phyloP scores from a whole-genome alignment of 495 filamentous ascomycete species.

The Podospora pseudoanserina region DNA sequence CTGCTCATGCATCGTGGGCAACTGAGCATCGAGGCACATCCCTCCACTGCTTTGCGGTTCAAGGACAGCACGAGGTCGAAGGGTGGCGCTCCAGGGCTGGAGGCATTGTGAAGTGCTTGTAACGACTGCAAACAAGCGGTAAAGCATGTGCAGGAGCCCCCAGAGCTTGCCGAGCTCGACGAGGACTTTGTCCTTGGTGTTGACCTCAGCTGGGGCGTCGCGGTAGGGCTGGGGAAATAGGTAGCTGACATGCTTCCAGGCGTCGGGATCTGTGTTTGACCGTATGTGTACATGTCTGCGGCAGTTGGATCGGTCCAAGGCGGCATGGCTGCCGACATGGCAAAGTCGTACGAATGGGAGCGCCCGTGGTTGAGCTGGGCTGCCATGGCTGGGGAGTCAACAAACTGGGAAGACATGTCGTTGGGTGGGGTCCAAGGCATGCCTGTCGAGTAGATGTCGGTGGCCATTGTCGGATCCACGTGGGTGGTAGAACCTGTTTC shows the following conservation, averaged over 20 bases:
- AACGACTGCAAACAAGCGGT: constrained; percentile 45
- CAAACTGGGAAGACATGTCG: constrained; percentile 30
- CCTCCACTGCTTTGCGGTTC: constrained; percentile 48
- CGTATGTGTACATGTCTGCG: constrained; percentile 32
- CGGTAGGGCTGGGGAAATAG: constrained; percentile 39
- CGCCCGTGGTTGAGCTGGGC: constrained; percentile 27
- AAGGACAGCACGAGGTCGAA: constrained; percentile 45
- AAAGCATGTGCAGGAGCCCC: constrained; percentile 44
- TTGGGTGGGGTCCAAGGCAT: constrained; percentile 39
- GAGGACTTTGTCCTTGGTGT: constrained; percentile 33
- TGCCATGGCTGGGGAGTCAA: constrained; percentile 30
- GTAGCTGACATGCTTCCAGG: constrained; percentile 32
- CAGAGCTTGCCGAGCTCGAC: constrained; percentile 20
- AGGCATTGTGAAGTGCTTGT: constrained; percentile 45
- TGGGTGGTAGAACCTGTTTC: constrained; percentile 27
- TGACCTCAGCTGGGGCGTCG: constrained; percentile 33
- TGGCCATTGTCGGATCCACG: constrained; percentile 29
- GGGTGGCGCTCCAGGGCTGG: constrained; percentile 33
- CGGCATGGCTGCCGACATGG: constrained; percentile 32
- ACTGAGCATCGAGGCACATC: constrained; percentile 44
- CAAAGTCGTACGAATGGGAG: constrained; percentile 36
- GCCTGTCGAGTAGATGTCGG: constrained; percentile 33
- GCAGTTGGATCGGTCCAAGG: constrained; percentile 20
- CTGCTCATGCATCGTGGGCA: constrained; percentile 41
- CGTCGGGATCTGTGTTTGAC: constrained; percentile 28